These are phyloP conservation scores for Mrakia frigida DNA, from an alignment of 768 basidiomycete species.

Conservation along the genomic window DNA sequence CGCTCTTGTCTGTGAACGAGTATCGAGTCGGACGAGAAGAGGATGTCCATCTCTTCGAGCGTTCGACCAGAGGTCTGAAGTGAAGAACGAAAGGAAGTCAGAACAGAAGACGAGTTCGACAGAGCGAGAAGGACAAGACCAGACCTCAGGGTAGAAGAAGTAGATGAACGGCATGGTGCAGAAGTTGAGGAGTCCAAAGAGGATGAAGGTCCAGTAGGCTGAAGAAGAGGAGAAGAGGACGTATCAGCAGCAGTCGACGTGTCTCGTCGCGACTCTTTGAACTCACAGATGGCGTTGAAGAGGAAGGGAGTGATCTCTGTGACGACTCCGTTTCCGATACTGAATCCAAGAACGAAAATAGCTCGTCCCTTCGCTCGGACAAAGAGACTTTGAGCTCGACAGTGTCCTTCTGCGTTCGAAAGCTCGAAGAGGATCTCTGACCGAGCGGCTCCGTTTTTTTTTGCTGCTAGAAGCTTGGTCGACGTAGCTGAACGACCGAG, in stretches of 20 bases:
- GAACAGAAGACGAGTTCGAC: too few relatives aligned
- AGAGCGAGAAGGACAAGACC: not conserved
- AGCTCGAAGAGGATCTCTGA: too few relatives aligned
- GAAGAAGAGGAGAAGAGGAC: not conserved
- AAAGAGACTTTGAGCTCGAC: too few relatives aligned
- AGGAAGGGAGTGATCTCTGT: slow-evolving; percentile 36
- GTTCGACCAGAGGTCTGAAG: too few relatives aligned
- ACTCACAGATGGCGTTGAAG: slow-evolving; percentile 34
- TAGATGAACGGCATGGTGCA: slow-evolving; percentile 24
- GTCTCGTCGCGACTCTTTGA: slow-evolving; percentile 26
- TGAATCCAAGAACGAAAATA: slow-evolving; percentile 31
- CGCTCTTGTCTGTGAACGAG: slow-evolving; percentile 30
- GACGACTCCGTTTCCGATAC: slow-evolving; percentile 34
- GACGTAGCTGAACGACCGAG: too few relatives aligned
- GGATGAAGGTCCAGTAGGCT: slow-evolving; percentile 25
- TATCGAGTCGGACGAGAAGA: slow-evolving; percentile 21
- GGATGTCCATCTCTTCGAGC: slow-evolving; percentile 21
- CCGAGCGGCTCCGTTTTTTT: too few relatives aligned
- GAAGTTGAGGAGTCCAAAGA: slow-evolving; percentile 29
- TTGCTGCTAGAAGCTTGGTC: too few relatives aligned
- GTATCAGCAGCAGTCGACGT: not conserved
- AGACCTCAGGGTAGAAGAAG: slow-evolving; percentile 14
- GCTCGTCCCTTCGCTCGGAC: slow-evolving; percentile 35
- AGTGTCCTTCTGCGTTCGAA: too few relatives aligned
- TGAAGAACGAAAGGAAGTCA: too few relatives aligned